Percentiles rank a stretch among this genome's conserved stretches.
phyloP scores from a whole-genome alignment of 768 basidiomycete species.

The Mrakia gelida region DNA sequence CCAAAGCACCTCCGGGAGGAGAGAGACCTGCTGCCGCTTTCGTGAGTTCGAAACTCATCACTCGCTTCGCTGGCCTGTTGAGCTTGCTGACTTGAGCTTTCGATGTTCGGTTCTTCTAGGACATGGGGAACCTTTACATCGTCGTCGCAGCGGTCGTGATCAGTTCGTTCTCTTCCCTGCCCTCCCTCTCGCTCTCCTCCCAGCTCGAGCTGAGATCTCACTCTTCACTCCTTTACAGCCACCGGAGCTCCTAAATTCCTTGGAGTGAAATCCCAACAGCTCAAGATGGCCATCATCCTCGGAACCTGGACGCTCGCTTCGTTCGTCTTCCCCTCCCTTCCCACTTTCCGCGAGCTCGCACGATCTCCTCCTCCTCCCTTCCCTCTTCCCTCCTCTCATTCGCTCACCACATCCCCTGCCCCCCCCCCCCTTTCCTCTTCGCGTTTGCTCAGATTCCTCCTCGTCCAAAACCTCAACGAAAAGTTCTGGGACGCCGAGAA shows the following conservation, averaged over 20 bases:
- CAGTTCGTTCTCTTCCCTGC: not conserved
- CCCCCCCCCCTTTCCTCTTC: not conserved
- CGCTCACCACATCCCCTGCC: not conserved
- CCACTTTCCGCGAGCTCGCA: not conserved
- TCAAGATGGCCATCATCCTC: not conserved
- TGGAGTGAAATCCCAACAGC: not conserved
- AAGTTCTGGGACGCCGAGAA: constrained; percentile 19
- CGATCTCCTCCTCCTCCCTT: not conserved
- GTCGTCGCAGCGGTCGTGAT: not conserved
- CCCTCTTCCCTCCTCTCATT: not conserved
- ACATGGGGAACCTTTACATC: not conserved
- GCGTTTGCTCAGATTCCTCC: not conserved
- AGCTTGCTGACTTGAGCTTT: too few species aligned
- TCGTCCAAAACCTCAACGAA: not conserved
- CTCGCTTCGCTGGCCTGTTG: too few species aligned
- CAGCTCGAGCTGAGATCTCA: not conserved
- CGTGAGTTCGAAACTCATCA: not conserved
- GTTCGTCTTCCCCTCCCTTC: constrained; percentile 1
- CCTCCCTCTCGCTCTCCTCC: too few species aligned
- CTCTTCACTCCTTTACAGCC: not conserved
- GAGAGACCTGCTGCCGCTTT: not conserved
- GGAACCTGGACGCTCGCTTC: constrained; percentile 20
- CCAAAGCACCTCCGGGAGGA: not conserved
- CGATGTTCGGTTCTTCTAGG: constrained; percentile 2
- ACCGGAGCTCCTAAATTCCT: not conserved